These are phyloP conservation scores for Xylaria acuta DNA, from an alignment of 495 filamentous ascomycete genomes.

Conservation along the genomic window DNA sequence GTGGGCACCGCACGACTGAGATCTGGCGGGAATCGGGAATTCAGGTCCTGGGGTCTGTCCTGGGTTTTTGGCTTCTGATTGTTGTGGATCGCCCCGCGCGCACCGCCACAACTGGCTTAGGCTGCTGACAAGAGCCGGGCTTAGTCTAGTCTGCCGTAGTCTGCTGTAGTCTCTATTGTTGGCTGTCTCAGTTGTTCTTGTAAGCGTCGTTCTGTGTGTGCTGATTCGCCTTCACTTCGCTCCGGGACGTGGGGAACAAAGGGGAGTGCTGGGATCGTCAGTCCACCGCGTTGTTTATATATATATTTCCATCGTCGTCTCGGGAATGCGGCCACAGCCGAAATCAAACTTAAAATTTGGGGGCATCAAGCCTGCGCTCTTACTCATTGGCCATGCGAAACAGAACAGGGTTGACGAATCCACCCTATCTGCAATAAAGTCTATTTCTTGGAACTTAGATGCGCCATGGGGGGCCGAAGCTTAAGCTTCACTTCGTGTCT, in stretches of 20 bases:
- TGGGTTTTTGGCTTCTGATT: constrained; percentile 23
- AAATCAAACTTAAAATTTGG: neutral
- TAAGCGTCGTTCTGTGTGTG: neutral
- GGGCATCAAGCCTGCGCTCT: neutral
- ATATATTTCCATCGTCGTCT: neutral
- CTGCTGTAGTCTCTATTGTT: neutral
- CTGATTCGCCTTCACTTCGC: neutral
- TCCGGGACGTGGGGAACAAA: neutral
- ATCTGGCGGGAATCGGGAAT: constrained; percentile 23
- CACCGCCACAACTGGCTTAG: constrained; percentile 27
- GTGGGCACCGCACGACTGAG: constrained; percentile 16
- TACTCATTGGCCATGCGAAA: neutral
- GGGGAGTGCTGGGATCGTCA: neutral
- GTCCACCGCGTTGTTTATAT: neutral
- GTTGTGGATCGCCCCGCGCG: constrained; percentile 22
- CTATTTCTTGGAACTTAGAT: neutral
- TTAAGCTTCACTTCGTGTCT: neutral
- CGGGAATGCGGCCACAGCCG: neutral
- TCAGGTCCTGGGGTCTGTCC: neutral
- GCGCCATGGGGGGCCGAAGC: neutral
- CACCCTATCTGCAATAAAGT: neutral
- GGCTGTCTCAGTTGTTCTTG: neutral
- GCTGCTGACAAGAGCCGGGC: constrained; percentile 3
- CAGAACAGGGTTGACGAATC: neutral
- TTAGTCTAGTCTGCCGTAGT: constrained; percentile 2